These are phyloP conservation scores for Paecilomyces formosus DNA, from an alignment of 2,329 filamentous ascomycete species.

Conservation along the genomic window DNA sequence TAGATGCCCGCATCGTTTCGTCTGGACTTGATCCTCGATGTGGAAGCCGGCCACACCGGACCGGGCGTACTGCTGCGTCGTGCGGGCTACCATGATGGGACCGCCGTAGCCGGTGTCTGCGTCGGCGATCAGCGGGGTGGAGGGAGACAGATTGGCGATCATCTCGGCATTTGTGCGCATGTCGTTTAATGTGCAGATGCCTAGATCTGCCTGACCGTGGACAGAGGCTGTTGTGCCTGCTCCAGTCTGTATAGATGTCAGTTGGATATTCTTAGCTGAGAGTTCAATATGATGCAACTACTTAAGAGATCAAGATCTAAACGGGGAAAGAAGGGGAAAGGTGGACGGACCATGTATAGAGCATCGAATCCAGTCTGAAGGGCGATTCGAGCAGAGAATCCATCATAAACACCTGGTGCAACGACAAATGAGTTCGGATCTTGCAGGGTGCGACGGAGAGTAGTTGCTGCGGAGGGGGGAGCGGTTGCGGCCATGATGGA, in stretches of 20 bases:
- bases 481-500: not conserved
- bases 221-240: constrained; percentile 44
- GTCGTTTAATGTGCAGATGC: constrained; percentile 44
- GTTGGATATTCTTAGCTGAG: not conserved
- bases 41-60: constrained; percentile 50
- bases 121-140: constrained; percentile 46
- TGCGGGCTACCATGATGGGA: constrained; percentile 41
- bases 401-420: constrained; percentile 46
- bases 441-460: not conserved
- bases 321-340: not conserved
- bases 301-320: not conserved
- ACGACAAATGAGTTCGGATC: constrained; percentile 26
- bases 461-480: not conserved
- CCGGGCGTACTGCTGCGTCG: constrained; percentile 43
- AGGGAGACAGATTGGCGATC: constrained; percentile 45
- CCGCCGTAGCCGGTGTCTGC: constrained; percentile 51
- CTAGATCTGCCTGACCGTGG: constrained; percentile 44
- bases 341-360: constrained; percentile 43
- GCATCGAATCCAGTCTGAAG: constrained; percentile 42
- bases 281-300: not conserved
- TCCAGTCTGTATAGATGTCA: constrained; percentile 33
- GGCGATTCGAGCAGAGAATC: constrained; percentile 42
- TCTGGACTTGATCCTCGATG: constrained; percentile 50
- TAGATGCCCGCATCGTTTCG: constrained; percentile 35
- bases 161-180: constrained; percentile 51